phyloP scores from a whole-genome alignment of 805 yeast species.

The Myxozyma sirexii region DNA sequence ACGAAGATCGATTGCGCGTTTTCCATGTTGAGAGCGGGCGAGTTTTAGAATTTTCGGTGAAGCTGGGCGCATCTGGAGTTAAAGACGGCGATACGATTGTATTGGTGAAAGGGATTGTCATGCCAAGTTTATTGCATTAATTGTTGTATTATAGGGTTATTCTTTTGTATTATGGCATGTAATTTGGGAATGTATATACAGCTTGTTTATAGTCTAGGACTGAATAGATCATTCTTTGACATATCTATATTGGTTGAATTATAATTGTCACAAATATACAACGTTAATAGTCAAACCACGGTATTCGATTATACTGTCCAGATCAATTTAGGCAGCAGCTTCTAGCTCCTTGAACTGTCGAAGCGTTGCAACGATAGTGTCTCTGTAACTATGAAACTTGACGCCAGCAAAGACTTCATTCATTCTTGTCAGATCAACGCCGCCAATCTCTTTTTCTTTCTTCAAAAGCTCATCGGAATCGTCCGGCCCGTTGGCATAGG shows the following conservation, averaged over 20 bases:
- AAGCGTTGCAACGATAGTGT: slow-evolving; percentile 38
- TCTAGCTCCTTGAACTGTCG: slow-evolving; percentile 42
- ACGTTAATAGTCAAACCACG: too few species aligned
- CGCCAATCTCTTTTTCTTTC: slow-evolving; percentile 14
- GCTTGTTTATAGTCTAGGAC: background rate
- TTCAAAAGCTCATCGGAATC: slow-evolving; percentile 13
- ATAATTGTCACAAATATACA: too few species aligned
- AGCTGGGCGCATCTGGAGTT: slow-evolving; percentile 47
- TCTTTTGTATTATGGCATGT: background rate
- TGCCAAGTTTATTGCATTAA: slow-evolving; percentile 29
- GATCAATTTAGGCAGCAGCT: background rate
- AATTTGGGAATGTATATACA: background rate
- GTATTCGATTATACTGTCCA: background rate
- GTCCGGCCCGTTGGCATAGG: background rate
- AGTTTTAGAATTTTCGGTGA: slow-evolving; percentile 45
- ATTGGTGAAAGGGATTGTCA: slow-evolving; percentile 53
- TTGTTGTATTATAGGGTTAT: background rate
- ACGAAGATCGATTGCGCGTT: slow-evolving; percentile 50
- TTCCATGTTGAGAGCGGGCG: slow-evolving; percentile 46
- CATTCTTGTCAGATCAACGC: background rate
- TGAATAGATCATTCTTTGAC: background rate
- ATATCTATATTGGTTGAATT: too few species aligned
- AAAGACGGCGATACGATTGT: slow-evolving; percentile 55
- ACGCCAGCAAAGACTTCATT: slow-evolving; percentile 32
- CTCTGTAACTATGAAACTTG: background rate